These are phyloP conservation scores for Eucalyptus victrix DNA, from an alignment of 345 rosid species.

Conservation along the genomic window DNA sequence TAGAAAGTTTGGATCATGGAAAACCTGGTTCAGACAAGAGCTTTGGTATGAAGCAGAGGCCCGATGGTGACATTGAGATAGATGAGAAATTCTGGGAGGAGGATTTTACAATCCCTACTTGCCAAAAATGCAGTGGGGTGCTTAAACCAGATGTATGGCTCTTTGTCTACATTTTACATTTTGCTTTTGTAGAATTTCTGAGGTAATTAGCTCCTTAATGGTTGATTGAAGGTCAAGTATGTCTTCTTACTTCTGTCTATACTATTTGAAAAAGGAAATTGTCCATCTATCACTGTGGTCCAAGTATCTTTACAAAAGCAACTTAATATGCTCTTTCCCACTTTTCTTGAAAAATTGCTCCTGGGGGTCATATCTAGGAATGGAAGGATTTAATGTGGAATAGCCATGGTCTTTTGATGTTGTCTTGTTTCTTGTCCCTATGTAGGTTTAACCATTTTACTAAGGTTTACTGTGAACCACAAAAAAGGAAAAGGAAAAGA, in stretches of 20 bases:
- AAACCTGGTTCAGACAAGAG: constrained; percentile 75
- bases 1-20: constrained; percentile 72
- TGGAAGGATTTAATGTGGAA: neutral
- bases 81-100: constrained; percentile 96
- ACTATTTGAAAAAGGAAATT: neutral
- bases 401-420: neutral
- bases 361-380: neutral
- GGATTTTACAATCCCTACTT: constrained; percentile 68
- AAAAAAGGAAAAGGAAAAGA: neutral
- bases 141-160: constrained; percentile 79
- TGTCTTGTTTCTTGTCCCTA: neutral
- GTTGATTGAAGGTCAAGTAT: neutral
- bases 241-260: neutral
- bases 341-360: neutral
- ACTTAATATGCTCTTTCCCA: neutral
- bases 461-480: neutral
- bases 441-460: neutral
- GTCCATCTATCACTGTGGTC: neutral
- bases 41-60: constrained; percentile 98
- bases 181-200: neutral
- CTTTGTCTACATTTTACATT: neutral
- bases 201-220: neutral
- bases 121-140: constrained; percentile 67
- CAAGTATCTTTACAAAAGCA: neutral
- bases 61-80: constrained; percentile 93